phyloP scores from a whole-genome alignment of 83 land plant species.

The Picea engelmannii region DNA sequence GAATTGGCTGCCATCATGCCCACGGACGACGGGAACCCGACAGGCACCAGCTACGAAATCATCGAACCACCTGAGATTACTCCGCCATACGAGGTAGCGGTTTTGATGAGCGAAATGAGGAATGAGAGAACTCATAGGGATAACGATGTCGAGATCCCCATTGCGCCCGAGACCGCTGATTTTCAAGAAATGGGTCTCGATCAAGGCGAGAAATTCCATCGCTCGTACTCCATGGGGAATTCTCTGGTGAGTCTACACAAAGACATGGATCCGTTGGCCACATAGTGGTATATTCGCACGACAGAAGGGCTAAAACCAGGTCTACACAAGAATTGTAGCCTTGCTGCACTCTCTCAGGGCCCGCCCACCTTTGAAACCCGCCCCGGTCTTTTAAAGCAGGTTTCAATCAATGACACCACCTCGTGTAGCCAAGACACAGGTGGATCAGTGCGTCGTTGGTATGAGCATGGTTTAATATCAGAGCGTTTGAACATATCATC shows the following conservation, averaged over 20 bases:
- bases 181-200: too few relatives aligned
- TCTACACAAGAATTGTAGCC: background rate
- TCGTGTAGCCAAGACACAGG: background rate
- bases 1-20: too few relatives aligned
- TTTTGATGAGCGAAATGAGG: background rate
- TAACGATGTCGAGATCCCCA: background rate
- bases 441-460: background rate
- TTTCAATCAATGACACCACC: too few relatives aligned
- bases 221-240: conserved; percentile 50
- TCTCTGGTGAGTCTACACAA: conserved; percentile 29
- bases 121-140: background rate
- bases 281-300: background rate
- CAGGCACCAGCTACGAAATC: background rate
- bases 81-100: background rate
- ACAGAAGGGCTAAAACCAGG: background rate
- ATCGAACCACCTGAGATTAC: background rate
- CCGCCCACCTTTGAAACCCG: background rate
- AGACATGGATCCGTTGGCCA: background rate
- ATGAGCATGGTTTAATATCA: background rate
- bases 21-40: background rate
- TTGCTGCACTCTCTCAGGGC: background rate
- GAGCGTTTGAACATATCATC: background rate
- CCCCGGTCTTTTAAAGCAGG: background rate
- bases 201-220: conserved; percentile 23
- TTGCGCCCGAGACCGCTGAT: background rate